Evolutionary conservation across 2,329 filamentous ascomycete genomes (phyloP), one percentile per base, ranked within the genome.

Genomic region (Alternaria hordeiaustralica): DNA sequence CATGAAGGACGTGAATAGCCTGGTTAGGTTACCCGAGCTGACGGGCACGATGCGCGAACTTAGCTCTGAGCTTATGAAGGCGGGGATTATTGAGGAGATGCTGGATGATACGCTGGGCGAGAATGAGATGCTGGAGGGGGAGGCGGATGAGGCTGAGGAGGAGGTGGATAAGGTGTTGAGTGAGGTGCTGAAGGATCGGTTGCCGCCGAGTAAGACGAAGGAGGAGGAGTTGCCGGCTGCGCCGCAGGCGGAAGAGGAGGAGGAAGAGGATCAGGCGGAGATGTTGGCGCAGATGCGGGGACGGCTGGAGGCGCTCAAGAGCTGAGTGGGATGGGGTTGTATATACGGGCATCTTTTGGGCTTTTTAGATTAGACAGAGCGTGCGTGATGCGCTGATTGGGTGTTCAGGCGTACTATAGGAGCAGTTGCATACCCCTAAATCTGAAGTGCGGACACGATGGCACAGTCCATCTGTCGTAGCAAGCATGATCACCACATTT

Each of bases 1-100:
- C 71, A 98, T 99, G 96, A 95, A 94, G 82, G 94, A 98, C 79
- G 93, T 99, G 63, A 98, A 98, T 80, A 87, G 86, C 15, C 85
- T 98, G 25, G 89, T 97, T 54, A 87, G 90, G 26, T 82, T 99
- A 71, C 96, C 96, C 11, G 92, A 97, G 82, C 84, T 98, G 65
- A 93, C 91, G 20, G 89, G 88, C 13, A 97, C 94, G 9, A 98
- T 98, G 95, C 86, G 89, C 67, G 93, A 97, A 79, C 84, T 98
- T 54, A 91, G 90, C 73, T 86, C 90, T 61, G 96, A 98, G 85
- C 82, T 98, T 70, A 92, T 97, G 80, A 96, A 94, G 83, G 95
- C 96, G 3, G 96, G 95, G 15, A 95, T 99, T 55, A 97, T 98
- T 64, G 95, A 98, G 84, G 96, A 99, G 84, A 97, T 98, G 92